Base-by-base conservation (phyloP, 495 filamentous ascomycete species). In the Daldinia bambusicola region DNA sequence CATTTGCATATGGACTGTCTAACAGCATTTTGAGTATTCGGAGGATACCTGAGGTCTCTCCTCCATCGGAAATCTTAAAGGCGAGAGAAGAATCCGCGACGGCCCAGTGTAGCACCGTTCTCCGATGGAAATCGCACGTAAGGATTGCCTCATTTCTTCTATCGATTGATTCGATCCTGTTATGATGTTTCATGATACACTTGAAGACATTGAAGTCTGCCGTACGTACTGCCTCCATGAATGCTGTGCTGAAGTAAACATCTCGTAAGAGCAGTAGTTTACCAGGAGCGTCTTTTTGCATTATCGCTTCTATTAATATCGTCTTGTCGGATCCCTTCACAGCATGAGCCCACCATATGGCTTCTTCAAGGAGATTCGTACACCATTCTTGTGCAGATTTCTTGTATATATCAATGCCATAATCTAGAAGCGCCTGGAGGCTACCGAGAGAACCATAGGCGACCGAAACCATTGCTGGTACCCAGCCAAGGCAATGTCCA, bases 21-120 rank as follows among this genome's bases (percentile, higher is more conserved):
- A 74, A 45, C 8, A 74, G 51, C 32, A 66, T 58, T 26, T 70
- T 63, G 4, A 74, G 30, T 58, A 69, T 70, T 9, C 58, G 71
- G 36, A 66, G 56, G 10, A 67, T 67, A n/a, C 66, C 66, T 12
- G 71, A 66, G 0, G 45, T 55, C 13, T 66, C 31, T 5, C 61
- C 52, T 16, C 32, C 64, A 31, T 62, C 63, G 10, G 57, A 18
- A 45, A 48, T 66, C 31, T 55, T 70, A 14, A 74, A 66, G 3
- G 55, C 43, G 2, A 74, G 58, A 14, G 66, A 74, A 10, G 66
- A 66, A 36, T 74, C 66, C 4, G 43, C 22, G 4, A 70, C 61
- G 36, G 66, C 71, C 58, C 58, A 67, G 16, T 70, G 66, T n/a
- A 74, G 26, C 4, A 31, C 43, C 7, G 66, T 74, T 16, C 59